A percentile compares a stretch with the other conserved stretches of the same genome.
phyloP scores from a whole-genome alignment of 192 early-diverging fungal species.

The Pilaira anomala region DNA sequence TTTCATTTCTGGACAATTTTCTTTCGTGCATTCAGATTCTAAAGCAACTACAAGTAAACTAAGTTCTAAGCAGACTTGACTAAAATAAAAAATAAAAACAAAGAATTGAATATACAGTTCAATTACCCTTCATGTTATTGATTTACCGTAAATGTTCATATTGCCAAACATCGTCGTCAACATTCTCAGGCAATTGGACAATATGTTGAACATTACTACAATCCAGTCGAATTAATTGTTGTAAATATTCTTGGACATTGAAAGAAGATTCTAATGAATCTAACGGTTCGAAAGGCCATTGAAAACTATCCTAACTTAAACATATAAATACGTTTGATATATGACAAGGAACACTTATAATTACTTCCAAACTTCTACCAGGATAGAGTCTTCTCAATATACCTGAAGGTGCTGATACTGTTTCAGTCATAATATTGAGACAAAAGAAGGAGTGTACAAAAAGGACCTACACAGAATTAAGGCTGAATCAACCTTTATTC shows the following conservation, averaged over 20 bases:
- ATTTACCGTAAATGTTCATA: conserved; percentile 86
- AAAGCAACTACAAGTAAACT: conserved; percentile 71
- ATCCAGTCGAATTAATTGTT: conserved; percentile 63
- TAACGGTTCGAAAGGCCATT: conserved; percentile 49
- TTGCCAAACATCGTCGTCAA: conserved; percentile 73
- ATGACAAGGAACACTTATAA: neutral
- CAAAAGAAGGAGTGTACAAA: neutral
- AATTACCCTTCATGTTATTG: neutral
- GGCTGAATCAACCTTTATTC: too few relatives aligned
- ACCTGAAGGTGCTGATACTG: neutral
- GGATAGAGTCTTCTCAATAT: conserved; percentile 26
- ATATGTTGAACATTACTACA: conserved; percentile 59
- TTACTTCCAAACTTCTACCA: conserved; percentile 31
- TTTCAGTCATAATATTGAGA: neutral
- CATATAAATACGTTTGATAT: neutral
- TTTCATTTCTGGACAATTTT: conserved; percentile 88
- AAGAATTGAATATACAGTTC: too few relatives aligned
- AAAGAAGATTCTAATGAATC: conserved; percentile 70
- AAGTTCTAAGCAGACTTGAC: conserved; percentile 84
- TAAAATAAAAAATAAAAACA: conserved; percentile 27
- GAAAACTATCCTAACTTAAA: conserved; percentile 37
- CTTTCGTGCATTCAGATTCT: conserved; percentile 70
- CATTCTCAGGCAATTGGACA: conserved; percentile 57
- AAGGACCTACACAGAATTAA: neutral
- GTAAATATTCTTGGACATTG: conserved; percentile 77